phyloP scores from a whole-genome alignment of 306 rosid genomes.

The Casuarina equisetifolia region DNA sequence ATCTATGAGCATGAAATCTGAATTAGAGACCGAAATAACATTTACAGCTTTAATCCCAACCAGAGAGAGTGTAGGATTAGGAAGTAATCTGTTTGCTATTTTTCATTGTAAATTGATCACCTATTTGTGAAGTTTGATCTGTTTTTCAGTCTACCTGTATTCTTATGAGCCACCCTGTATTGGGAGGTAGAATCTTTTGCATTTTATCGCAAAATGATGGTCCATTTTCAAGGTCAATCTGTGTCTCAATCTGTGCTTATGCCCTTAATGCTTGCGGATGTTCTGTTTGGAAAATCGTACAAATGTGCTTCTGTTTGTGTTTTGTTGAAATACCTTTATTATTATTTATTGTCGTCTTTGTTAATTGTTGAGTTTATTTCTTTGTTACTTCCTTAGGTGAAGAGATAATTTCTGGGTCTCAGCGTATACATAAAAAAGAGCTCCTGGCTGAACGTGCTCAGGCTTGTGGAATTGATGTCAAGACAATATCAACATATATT shows the following conservation, averaged over 20 bases:
- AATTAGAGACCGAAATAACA: not conserved
- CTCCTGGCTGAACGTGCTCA: constrained; percentile 71
- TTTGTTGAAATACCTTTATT: not conserved
- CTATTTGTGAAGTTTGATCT: too few relatives aligned
- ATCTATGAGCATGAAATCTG: not conserved
- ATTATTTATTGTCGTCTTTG: not conserved
- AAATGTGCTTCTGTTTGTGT: not conserved
- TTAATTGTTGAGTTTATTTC: not conserved
- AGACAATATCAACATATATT: constrained; percentile 69
- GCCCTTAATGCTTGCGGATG: not conserved
- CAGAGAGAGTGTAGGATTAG: not conserved
- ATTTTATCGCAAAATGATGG: not conserved
- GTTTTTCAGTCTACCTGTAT: too few relatives aligned
- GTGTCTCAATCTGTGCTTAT: not conserved
- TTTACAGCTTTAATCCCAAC: not conserved
- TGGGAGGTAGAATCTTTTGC: not conserved
- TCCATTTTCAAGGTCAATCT: not conserved
- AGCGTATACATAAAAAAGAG: constrained; percentile 82
- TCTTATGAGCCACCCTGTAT: too few relatives aligned
- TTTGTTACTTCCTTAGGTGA: constrained; percentile 54
- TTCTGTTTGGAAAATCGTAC: not conserved
- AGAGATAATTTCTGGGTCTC: constrained; percentile 96
- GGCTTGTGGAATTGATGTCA: constrained; percentile 74
- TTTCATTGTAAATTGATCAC: not conserved
- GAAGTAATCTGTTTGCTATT: not conserved